Percentiles rank a stretch among this genome's conserved stretches.
These are phyloP conservation scores for Stemphylium beticola DNA, from an alignment of 2,329 filamentous ascomycete species.

Conservation along the genomic window DNA sequence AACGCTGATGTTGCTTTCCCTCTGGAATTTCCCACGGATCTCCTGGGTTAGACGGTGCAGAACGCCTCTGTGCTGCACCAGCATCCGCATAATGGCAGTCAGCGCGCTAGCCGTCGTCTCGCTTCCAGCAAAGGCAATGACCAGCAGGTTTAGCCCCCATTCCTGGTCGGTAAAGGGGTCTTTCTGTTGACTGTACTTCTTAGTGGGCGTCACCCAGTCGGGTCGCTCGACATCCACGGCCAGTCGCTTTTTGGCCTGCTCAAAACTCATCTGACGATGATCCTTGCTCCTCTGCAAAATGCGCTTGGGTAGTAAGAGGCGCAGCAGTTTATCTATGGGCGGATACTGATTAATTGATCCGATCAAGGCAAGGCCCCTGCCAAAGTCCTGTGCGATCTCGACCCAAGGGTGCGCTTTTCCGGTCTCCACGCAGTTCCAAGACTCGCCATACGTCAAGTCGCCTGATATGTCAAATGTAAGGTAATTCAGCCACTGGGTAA, in stretches of 20 bases:
- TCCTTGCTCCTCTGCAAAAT: constrained; percentile 29
- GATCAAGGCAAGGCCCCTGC: constrained; percentile 40
- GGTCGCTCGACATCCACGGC: constrained; percentile 25
- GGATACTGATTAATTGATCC: constrained; percentile 34
- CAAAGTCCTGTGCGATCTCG: constrained; percentile 32
- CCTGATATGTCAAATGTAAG: constrained; percentile 43
- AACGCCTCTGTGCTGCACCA: constrained; percentile 39
- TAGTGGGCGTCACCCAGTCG: constrained; percentile 37
- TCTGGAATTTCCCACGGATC: constrained; percentile 29
- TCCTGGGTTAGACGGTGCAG: constrained; percentile 34
- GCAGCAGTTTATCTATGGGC: constrained; percentile 30
- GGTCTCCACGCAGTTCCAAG: constrained; percentile 50
- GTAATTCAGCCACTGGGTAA: constrained; percentile 25
- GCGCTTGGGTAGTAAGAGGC: constrained; percentile 31
- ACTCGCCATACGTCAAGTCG: constrained; percentile 60
- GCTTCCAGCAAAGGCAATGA: constrained; percentile 52
- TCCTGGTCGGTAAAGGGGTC: constrained; percentile 33
- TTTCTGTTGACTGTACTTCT: constrained; percentile 31
- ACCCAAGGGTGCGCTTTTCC: constrained; percentile 51
- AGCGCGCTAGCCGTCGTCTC: constrained; percentile 53
- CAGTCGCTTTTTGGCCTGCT: constrained; percentile 32
- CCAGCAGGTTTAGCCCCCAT: constrained; percentile 47
- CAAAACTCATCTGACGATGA: constrained; percentile 32
- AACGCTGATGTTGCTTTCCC: constrained; percentile 32
- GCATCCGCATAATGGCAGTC: constrained; percentile 41